phyloP scores from a whole-genome alignment of 1,284 basidiomycete genomes.

The Puccinia novopanici region DNA sequence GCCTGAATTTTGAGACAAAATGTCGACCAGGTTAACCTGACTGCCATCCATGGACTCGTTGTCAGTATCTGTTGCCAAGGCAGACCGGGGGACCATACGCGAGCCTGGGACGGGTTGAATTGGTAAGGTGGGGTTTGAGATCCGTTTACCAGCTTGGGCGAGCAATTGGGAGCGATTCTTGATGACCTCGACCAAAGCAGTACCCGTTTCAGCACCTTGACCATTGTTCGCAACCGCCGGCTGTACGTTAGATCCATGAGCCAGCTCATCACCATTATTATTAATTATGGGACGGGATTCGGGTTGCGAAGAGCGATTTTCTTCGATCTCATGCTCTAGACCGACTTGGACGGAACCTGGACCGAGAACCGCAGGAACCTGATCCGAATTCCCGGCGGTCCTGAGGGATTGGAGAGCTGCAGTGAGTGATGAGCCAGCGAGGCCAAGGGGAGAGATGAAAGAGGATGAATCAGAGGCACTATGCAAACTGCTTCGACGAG shows the following conservation, averaged over 20 bases:
- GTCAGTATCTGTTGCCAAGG: conserved; percentile 38
- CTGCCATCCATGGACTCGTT: conserved; percentile 37
- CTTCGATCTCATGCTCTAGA: conserved; percentile 3
- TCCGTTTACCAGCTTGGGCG: conserved; percentile 8
- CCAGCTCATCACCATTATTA: neutral
- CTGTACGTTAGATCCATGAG: neutral
- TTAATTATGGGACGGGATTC: neutral
- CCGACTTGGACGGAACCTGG: neutral
- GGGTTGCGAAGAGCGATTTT: conserved; percentile 9
- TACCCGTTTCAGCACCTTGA: neutral
- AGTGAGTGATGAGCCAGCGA: conserved; percentile 1
- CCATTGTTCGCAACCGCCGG: neutral
- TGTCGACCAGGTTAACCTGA: conserved; percentile 23
- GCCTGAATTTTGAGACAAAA: conserved; percentile 24
- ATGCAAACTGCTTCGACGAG: conserved; percentile 32
- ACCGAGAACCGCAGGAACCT: neutral
- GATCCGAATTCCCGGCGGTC: neutral
- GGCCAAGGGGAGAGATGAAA: conserved; percentile 18
- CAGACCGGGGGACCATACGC: conserved; percentile 38
- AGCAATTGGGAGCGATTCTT: conserved; percentile 27
- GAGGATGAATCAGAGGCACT: conserved; percentile 13
- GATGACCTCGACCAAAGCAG: conserved; percentile 32
- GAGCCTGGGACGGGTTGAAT: conserved; percentile 18
- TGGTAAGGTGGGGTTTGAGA: conserved; percentile 7
- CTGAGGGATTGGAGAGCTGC: conserved; percentile 28